Conservation (phyloP, 768 basidiomycete species). For the Saitozyma sp. region DNA sequence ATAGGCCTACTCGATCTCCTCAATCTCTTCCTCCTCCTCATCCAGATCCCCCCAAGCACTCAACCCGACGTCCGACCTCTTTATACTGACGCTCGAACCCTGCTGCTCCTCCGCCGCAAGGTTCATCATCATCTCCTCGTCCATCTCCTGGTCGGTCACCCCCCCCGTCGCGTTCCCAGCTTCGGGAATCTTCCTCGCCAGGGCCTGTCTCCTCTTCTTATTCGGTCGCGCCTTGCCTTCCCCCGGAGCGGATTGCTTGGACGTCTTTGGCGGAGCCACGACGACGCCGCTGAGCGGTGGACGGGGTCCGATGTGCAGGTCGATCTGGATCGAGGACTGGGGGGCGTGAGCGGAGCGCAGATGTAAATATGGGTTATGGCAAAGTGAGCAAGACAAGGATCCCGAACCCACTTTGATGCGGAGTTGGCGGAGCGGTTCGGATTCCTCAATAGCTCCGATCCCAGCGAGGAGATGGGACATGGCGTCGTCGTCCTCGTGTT, state of each 20-base stretch:
- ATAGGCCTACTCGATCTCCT: constrained; percentile 5
- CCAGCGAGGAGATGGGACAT: constrained; percentile 12
- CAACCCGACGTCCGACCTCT: neutral
- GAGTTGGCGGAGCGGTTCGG: constrained; percentile 15
- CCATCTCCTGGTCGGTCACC: constrained; percentile 1
- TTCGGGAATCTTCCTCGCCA: neutral
- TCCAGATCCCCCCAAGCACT: neutral
- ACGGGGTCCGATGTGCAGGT: constrained; percentile 14
- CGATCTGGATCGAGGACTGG: constrained; percentile 20
- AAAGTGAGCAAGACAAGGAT: too few relatives aligned
- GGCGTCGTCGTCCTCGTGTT: constrained; percentile 1
- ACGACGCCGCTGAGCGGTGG: neutral
- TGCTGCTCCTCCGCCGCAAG: neutral
- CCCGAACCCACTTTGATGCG: constrained; percentile 31
- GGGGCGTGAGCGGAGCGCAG: too few relatives aligned
- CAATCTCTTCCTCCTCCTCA: constrained; percentile 15
- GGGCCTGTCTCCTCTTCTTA: constrained; percentile 18
- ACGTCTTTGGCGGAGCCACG: neutral
- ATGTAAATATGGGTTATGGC: too few relatives aligned
- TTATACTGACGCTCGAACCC: neutral
- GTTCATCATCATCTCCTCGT: constrained; percentile 12
- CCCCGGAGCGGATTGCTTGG: constrained; percentile 8
- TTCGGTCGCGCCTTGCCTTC: constrained; percentile 23
- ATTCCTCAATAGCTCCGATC: constrained; percentile 35
- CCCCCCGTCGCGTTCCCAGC: neutral